These are phyloP conservation scores for Dendrocalamus sinicus DNA, from an alignment of 176 grass and related monocot genomes.

Conservation along the genomic window DNA sequence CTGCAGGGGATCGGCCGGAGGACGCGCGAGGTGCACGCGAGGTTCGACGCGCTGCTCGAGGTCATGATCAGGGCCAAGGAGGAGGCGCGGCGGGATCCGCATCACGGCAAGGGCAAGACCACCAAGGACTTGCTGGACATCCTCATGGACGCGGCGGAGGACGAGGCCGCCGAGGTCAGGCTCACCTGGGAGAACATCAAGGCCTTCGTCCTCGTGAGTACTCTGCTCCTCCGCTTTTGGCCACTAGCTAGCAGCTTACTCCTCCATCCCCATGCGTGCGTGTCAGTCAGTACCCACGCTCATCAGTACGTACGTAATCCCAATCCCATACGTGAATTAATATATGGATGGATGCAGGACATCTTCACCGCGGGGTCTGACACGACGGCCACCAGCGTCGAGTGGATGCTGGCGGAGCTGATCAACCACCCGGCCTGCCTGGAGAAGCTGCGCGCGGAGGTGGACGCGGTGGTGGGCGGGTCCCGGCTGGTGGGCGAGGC, in stretches of 20 bases:
- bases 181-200: conserved; percentile 77
- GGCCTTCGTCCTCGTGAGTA: conserved; percentile 56
- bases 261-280: background rate
- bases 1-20: conserved; percentile 56
- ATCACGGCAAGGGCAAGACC: background rate
- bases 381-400: conserved; percentile 52
- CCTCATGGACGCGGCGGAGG: conserved; percentile 58
- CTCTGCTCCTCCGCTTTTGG: background rate
- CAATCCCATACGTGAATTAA: too few species aligned
- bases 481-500: conserved; percentile 49
- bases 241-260: background rate
- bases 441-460: conserved; percentile 39
- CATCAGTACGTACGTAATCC: too few species aligned
- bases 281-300: too few species aligned
- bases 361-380: conserved; percentile 60
- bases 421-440: conserved; percentile 53
- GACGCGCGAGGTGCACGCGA: conserved; percentile 42
- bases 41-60: conserved; percentile 65
- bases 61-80: conserved; percentile 52
- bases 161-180: conserved; percentile 53
- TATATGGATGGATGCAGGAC: conserved; percentile 31
- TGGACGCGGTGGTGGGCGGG: conserved; percentile 49
- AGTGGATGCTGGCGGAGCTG: conserved; percentile 64
- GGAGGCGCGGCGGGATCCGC: background rate
- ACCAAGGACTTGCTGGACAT: conserved; percentile 65